Base-by-base conservation (phyloP, 192 early-diverging fungal genomes). In the Hyaloraphidium curvatum region DNA sequence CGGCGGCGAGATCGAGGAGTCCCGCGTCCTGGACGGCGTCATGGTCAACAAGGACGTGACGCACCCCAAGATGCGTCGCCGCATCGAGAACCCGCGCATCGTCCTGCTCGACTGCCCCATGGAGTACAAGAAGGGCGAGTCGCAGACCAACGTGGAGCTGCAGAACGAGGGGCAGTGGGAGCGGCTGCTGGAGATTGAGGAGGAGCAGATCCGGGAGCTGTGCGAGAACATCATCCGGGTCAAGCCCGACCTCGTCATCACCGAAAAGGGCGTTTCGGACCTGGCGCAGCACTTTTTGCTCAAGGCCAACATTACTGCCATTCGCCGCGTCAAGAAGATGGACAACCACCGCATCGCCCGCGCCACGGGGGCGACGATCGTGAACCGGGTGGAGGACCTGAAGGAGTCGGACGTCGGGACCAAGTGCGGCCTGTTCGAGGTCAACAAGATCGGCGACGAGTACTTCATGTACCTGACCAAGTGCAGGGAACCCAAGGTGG, bases 71-170 rank as follows among this genome's bases (percentile, higher is more conserved):
- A 86, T 87, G 87, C 83, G 92, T 59, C 80, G 95, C 50, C 69
- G 70, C 43, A 96, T 98, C 54, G 86, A 91, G 63, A 96, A 98
- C 64, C 95, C 95, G 19, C 81, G 92, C 50, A 78, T 98, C 54
- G 75, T 98, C 13, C 72, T 98, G 37, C 72, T 98, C 48, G 95
- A 98, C 76, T 98, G 95, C 69, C 92, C 92, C 26, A 76, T 98
- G 40, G 95, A 97, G 67, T 98, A 98, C 83, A 98, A 98, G 73
- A 98, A 98, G 80, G 95, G 95, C 53, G 95, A 96, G 70, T 95
- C 89, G 33, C 95, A 98, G 71, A 98, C 95, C 27, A 86, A 91
- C 62, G 91, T 95, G 61, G 95, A 98, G 68, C 87, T 98, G 52
- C 83, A 83, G 54, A 87, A 93, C 67, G 95, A 98, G 63, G 72